Evolutionary conservation across 2,329 filamentous ascomycete genomes (phyloP).

Genomic region (Ascomycota sp.): DNA sequence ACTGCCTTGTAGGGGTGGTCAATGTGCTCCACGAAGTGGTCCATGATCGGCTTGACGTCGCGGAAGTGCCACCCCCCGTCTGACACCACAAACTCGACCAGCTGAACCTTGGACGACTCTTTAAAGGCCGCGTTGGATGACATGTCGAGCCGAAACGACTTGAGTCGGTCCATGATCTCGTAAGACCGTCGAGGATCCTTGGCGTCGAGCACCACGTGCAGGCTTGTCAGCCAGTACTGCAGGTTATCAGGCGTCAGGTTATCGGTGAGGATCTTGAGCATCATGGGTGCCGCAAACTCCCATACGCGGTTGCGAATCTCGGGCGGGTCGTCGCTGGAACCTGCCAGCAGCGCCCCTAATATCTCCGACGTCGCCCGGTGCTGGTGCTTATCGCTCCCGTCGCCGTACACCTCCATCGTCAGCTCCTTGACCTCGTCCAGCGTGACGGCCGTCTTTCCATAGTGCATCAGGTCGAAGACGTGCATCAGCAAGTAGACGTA

Average conservation of each 20-base stretch:
- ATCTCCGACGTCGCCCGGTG: constrained; percentile 93
- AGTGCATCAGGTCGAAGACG: constrained; percentile 74
- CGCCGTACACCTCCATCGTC: constrained; percentile 57
- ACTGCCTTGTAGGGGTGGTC: constrained; percentile 98
- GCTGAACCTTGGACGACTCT: constrained; percentile 85
- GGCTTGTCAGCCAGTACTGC: constrained; percentile 83
- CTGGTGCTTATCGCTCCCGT: constrained; percentile 93
- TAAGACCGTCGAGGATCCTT: constrained; percentile 77
- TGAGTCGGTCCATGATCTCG: constrained; percentile 67
- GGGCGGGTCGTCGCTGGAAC: constrained; percentile 56
- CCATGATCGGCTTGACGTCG: constrained; percentile 64
- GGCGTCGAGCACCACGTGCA: constrained; percentile 72
- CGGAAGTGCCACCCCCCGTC: constrained; percentile 95
- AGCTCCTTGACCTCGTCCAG: constrained; percentile 80
- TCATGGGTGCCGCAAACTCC: constrained; percentile 76
- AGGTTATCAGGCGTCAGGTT: constrained; percentile 87
- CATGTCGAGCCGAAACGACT: constrained; percentile 81
- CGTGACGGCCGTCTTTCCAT: constrained; percentile 53
- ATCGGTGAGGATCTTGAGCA: constrained; percentile 73
- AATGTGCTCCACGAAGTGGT: constrained; percentile 77
- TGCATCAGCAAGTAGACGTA: constrained; percentile 76
- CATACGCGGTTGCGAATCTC: constrained; percentile 60
- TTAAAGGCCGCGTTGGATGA: constrained; percentile 94
- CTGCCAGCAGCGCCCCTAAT: constrained; percentile 62
- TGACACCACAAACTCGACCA: constrained; percentile 72